Percentiles rank a stretch among this genome's conserved stretches.
These are phyloP conservation scores for Chytriomyces sp. DNA, from an alignment of 192 early-diverging fungal genomes.

Conservation along the genomic window DNA sequence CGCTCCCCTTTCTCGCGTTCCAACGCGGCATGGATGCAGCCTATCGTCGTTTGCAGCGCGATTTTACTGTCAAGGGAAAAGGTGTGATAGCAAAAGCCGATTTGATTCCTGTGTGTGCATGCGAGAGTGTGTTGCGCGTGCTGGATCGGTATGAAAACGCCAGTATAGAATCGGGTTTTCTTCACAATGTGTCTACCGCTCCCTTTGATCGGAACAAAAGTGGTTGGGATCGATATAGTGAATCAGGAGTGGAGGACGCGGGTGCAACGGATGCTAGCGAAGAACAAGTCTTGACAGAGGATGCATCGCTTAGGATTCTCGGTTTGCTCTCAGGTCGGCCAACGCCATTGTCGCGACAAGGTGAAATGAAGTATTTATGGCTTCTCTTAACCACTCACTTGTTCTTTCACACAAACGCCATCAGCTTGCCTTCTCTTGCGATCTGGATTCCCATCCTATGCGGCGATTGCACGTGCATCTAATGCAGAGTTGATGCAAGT, in stretches of 20 bases:
- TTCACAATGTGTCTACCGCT: neutral
- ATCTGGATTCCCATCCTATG: neutral
- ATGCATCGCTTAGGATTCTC: neutral
- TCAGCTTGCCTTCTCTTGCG: neutral
- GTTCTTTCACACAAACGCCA: neutral
- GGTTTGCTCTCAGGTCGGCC: neutral
- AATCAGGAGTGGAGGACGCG: neutral
- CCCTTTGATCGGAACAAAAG: neutral
- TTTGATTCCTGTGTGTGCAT: neutral
- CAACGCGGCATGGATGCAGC: neutral
- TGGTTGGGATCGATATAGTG: neutral
- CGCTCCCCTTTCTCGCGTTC: constrained; percentile 4
- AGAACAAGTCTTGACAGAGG: too few relatives aligned
- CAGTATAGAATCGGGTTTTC: neutral
- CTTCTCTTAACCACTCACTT: neutral
- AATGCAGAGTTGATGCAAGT: neutral
- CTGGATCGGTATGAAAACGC: neutral
- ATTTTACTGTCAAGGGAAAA: neutral
- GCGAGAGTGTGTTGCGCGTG: neutral
- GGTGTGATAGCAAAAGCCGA: neutral
- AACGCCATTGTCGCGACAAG: constrained; percentile 1
- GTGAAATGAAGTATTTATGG: neutral
- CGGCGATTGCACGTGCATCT: neutral
- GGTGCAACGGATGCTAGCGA: neutral
- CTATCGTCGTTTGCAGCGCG: neutral